Evolutionary conservation across 352 stramenopile species (phyloP).

Genomic region (Pythium dissimile): DNA sequence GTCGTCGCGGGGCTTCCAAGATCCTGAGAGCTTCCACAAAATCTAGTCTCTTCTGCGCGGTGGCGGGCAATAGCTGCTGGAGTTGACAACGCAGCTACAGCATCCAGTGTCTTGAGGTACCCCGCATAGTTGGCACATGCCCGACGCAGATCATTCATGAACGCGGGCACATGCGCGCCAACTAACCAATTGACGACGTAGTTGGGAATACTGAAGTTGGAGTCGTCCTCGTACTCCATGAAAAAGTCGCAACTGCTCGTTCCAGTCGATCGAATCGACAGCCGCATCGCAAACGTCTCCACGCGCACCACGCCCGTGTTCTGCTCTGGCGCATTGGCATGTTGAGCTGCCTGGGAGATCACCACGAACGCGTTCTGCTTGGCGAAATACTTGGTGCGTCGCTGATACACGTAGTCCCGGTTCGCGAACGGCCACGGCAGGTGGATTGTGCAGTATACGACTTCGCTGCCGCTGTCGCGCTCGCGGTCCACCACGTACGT

Average conservation of each 20-base stretch:
- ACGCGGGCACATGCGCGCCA: slow-evolving; percentile 46
- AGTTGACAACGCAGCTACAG: not conserved
- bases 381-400: slow-evolving; percentile 52
- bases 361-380: slow-evolving; percentile 60
- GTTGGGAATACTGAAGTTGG: slow-evolving; percentile 72
- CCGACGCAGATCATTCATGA: slow-evolving; percentile 56
- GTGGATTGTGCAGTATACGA: slow-evolving; percentile 58
- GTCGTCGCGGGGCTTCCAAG: too few relatives aligned
- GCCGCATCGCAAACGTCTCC: slow-evolving; percentile 51
- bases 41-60: not conserved
- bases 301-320: slow-evolving; percentile 45
- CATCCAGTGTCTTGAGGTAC: slow-evolving; percentile 20
- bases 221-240: slow-evolving; percentile 78
- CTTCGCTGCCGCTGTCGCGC: slow-evolving; percentile 33
- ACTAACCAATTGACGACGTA: slow-evolving; percentile 62
- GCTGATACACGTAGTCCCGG: slow-evolving; percentile 79
- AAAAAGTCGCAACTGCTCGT: slow-evolving; percentile 66
- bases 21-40: too few relatives aligned
- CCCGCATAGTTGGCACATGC: slow-evolving; percentile 55
- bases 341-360: slow-evolving; percentile 52
- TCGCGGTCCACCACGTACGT: slow-evolving; percentile 44
- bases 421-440: slow-evolving; percentile 67
- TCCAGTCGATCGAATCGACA: slow-evolving; percentile 58
- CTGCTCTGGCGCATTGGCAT: slow-evolving; percentile 38
- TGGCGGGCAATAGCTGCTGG: not conserved